Base-by-base conservation (phyloP, 1,139 yeast species). In the Debaryomycetaceae sp. region DNA sequence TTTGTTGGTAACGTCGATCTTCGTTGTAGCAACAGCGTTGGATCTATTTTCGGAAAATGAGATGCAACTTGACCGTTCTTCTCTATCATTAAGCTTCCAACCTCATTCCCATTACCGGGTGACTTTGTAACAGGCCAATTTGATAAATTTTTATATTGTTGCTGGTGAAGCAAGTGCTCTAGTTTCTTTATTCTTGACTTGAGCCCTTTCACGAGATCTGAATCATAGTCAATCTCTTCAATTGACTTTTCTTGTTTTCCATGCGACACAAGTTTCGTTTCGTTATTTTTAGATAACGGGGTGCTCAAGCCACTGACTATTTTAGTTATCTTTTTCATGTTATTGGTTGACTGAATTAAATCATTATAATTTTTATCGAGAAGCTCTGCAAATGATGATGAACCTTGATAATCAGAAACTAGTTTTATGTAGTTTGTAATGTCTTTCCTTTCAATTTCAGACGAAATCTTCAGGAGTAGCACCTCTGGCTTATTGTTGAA, bases 121-220 rank as follows among this genome's bases (percentile, higher is more conserved):
- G 47, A 49, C 38, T 57, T 50, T 3, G 55, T 54, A 4, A 61
- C 67, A 2, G 86, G 84, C 86, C 86, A 79, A 31, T 68, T 72
- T n/a, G 72, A 67, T 22, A 79, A 65, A 43, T 79, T 76, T 38
- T 75, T 74, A 52, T 75, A 79, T 46, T 77, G 84, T 35, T 78
- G 81, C 49, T 83, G 87, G 53, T 83, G 89, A 11, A 85, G 58
- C 26, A 83, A 59, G 42, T 75, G 79, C 50, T 85, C 94, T 36
- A 84, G 64, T 49, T 81, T 83, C 47, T 70, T 75, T 17, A 84
- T 81, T 41, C 89, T 61, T 15, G 69, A 59, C 51, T 79, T 78
- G 44, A 83, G 76, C 0, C 85, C 86, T 47, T 70, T 71, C 4
- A 81, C 63, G 9, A 76, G 48, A 33, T 69, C 64, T 33, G 65